A percentile compares a stretch with the other conserved stretches of the same genome.
Evolutionary conservation across 495 filamentous ascomycete genomes (phyloP).

Genomic region (Darksidea phi): DNA sequence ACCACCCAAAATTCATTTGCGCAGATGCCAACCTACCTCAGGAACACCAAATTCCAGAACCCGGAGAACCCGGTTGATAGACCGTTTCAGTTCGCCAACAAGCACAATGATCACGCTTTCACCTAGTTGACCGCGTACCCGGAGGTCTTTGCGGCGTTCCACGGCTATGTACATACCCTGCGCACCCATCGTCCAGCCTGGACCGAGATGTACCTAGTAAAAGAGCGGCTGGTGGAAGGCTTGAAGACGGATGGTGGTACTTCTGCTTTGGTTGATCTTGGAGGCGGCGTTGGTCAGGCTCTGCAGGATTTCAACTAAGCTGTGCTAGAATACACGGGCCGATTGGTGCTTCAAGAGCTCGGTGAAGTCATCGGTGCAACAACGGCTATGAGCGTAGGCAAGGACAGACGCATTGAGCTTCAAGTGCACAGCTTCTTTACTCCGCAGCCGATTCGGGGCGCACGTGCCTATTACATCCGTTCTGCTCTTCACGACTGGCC

Average conservation of each 20-base stretch:
- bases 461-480: too few relatives aligned
- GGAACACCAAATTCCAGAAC: constrained; percentile 3
- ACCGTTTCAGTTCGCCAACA: constrained; percentile 1
- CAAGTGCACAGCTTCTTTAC: constrained; percentile 8
- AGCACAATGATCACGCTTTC: constrained; percentile 1
- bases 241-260: neutral
- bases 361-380: constrained; percentile 2
- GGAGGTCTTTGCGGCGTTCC: constrained; percentile 9
- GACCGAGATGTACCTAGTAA: constrained; percentile 8
- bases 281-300: neutral
- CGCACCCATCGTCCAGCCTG: constrained; percentile 10
- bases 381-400: neutral
- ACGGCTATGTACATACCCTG: constrained; percentile 1
- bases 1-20: neutral
- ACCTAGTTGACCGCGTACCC: constrained; percentile 6
- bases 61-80: neutral
- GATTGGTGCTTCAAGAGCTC: constrained; percentile 5
- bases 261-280: constrained; percentile 3
- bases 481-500: constrained; percentile 11
- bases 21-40: constrained; percentile 5
- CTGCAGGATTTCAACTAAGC: neutral
- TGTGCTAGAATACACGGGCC: neutral
- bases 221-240: neutral
- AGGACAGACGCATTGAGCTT: constrained; percentile 1
- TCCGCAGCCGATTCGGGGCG: constrained; percentile 4